Conservation (phyloP, 1,284 basidiomycete species). For the Butyriboletus appendiculatus region DNA sequence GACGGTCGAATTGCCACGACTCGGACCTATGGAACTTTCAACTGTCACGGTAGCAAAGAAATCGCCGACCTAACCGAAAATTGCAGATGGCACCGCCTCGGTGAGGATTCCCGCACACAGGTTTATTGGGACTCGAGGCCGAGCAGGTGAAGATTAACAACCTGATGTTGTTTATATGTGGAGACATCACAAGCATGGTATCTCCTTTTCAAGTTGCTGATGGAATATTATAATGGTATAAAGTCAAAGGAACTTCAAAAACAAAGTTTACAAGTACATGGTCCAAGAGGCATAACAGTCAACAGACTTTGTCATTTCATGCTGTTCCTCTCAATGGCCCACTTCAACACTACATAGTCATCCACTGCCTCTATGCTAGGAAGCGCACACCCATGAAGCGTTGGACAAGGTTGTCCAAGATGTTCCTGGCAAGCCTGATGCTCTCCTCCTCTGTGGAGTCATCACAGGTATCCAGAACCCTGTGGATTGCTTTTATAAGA, state of each 20-base stretch:
- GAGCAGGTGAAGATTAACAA: background rate
- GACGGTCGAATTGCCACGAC: too few species aligned
- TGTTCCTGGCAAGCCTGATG: conserved; percentile 8
- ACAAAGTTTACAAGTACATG: background rate
- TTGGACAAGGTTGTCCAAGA: conserved; percentile 27
- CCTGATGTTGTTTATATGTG: background rate
- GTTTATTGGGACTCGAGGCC: background rate
- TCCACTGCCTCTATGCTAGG: background rate
- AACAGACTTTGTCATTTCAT: background rate
- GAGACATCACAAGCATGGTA: background rate
- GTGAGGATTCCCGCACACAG: too few species aligned
- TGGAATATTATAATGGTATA: background rate
- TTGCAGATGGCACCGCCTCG: too few species aligned
- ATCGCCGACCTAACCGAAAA: too few species aligned
- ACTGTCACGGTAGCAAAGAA: too few species aligned
- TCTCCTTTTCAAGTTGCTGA: too few species aligned
- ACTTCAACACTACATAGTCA: background rate
- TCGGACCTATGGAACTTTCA: too few species aligned
- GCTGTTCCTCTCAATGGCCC: background rate
- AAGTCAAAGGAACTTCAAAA: background rate
- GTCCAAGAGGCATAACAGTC: background rate
- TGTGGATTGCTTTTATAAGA: conserved; percentile 7
- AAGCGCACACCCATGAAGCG: conserved; percentile 20
- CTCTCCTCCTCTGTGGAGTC: conserved; percentile 5
- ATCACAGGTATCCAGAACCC: background rate